Percentiles rank a stretch among this genome's conserved stretches.
These are phyloP conservation scores for Jamesozyma hellenica DNA, from an alignment of 805 yeast species.

Conservation along the genomic window DNA sequence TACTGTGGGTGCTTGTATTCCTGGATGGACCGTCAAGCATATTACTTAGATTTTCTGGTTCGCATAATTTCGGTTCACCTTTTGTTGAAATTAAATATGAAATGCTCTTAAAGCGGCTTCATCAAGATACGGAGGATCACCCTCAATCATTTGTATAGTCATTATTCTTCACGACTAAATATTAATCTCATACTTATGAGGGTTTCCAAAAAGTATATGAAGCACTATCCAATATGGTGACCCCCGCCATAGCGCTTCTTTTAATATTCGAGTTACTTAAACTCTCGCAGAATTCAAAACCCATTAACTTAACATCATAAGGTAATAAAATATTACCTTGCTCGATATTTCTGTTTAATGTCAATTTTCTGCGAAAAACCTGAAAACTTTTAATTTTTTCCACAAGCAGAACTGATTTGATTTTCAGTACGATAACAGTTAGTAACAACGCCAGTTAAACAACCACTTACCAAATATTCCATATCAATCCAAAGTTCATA, in stretches of 20 bases:
- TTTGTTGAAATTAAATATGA: constrained; percentile 87
- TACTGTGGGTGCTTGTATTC: constrained; percentile 64
- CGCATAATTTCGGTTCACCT: constrained; percentile 88
- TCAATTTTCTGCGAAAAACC: constrained; percentile 82
- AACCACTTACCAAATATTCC: constrained; percentile 99
- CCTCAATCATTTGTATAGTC: constrained; percentile 97
- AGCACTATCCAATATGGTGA: constrained; percentile 99
- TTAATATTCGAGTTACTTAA: constrained; percentile 67
- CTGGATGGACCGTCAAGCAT: constrained; percentile 75
- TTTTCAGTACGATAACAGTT: constrained; percentile 80
- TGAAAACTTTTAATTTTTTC: constrained; percentile 79
- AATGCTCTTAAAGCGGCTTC: constrained; percentile 91
- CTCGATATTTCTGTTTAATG: constrained; percentile 90
- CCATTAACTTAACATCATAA: constrained; percentile 88
- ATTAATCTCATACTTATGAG: constrained; percentile 92
- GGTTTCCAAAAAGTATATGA: constrained; percentile 87
- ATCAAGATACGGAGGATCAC: constrained; percentile 93
- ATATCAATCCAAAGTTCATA: constrained; percentile 89
- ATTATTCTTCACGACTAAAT: constrained; percentile 96
- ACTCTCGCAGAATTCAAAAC: constrained; percentile 93
- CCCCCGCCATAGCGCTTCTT: constrained; percentile 96
- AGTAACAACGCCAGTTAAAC: constrained; percentile 87
- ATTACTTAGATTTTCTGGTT: constrained; percentile 66
- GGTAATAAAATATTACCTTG: constrained; percentile 83
- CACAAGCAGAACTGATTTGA: constrained; percentile 89